Evolutionary conservation across 2,329 filamentous ascomycete species (phyloP), one percentile per base, ranked within the genome.

Genomic region (Colletotrichum orbiculare): DNA sequence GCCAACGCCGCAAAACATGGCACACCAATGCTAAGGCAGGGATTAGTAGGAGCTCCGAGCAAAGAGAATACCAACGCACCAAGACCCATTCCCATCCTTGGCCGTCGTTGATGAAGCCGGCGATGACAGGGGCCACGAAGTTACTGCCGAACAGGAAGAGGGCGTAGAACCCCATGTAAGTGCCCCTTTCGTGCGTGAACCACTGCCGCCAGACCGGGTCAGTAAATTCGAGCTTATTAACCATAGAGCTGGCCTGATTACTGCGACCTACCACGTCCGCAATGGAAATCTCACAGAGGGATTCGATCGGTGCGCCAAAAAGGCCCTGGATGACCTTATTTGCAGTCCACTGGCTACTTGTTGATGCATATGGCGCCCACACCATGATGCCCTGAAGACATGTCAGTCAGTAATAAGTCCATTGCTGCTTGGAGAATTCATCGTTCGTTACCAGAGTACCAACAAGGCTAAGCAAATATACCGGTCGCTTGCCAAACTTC

Each of bases 401-500:
- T 9, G 8, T 17, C 6, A 2, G 25, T 46, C 15, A 46, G 43
- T 17, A 15, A n/a, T 4, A 8, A 45, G 9, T 8, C 13, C n/a
- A 45, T 43, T 8, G 13, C 25, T 25, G 4, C 12, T 6, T 15
- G 42, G 1, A 43, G 7, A 12, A 15, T 8, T 2, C 2, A 13
- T 10, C 6, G 6, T 3, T 10, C 17, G 6, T 17, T 6, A 61
- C 50, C 6, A 61, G 15, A 1, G 58, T 48, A 11, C 39, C 34
- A 11, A 55, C 12, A 12, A 61, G 2, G 41, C 48, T 54, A 1
- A 61, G 8, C n/a, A 85, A 71, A 59, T 84, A 85, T 1, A 81
- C 78, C 1, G 78, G 76, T 6, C 83, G 76, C 60, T 83, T 80
- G n/a, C 84, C 84, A 65, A 83, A 85, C 52, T 81, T 80, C 15